These are phyloP conservation scores for Chlamydomonas asymmetrica DNA, from an alignment of 139 green algal species.

Conservation along the genomic window DNA sequence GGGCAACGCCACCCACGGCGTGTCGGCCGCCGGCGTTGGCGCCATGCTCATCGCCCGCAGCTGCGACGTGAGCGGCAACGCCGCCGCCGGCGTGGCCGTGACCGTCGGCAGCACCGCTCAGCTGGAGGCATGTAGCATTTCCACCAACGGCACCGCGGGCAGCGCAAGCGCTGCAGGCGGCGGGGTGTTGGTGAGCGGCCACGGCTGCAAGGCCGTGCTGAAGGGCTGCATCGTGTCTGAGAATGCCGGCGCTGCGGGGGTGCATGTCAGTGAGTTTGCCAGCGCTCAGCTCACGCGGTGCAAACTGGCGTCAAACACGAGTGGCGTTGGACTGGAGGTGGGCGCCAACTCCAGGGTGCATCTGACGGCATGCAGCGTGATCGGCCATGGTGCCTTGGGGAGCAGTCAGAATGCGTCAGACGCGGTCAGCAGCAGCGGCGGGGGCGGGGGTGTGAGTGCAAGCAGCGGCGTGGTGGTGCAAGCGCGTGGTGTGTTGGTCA, in stretches of 20 bases:
- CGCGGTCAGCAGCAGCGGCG: too few relatives aligned
- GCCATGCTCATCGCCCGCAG: constrained; percentile 7
- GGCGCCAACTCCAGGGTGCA: neutral
- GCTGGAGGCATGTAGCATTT: constrained; percentile 3
- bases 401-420: too few relatives aligned
- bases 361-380: neutral
- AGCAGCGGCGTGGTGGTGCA: too few relatives aligned
- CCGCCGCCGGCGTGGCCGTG: constrained; percentile 1
- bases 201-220: too few relatives aligned
- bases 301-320: neutral
- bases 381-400: neutral
- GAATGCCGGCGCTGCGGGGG: neutral
- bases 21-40: constrained; percentile 12
- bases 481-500: too few relatives aligned
- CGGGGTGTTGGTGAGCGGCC: neutral
- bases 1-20: neutral
- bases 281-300: neutral
- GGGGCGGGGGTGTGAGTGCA: too few relatives aligned
- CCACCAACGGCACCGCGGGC: neutral
- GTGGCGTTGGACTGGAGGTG: neutral
- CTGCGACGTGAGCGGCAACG: constrained; percentile 7
- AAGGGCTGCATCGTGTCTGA: too few relatives aligned
- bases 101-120: constrained; percentile 2
- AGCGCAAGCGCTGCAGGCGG: too few relatives aligned
- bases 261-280: neutral